Conservation (phyloP, 306 rosid species). For the Vachellia collinsii region DNA sequence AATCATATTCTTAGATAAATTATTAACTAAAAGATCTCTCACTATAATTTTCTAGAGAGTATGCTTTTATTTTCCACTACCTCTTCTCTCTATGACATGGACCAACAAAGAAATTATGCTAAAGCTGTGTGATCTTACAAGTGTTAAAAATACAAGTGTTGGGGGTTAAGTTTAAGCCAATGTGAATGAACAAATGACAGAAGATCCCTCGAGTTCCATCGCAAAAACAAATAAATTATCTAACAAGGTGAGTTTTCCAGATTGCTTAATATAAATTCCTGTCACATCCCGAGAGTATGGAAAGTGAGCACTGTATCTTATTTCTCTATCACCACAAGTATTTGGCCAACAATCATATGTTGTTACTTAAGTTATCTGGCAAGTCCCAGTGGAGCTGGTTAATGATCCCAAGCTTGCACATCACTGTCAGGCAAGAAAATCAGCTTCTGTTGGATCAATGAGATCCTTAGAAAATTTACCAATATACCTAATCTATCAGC, state of each 20-base stretch:
- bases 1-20: too few relatives aligned
- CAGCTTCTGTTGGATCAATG: not conserved
- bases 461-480: not conserved
- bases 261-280: not conserved
- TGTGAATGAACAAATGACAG: not conserved
- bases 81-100: too few relatives aligned
- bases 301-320: not conserved
- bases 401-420: not conserved
- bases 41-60: too few relatives aligned
- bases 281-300: not conserved
- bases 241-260: not conserved
- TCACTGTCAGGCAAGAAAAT: not conserved
- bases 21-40: too few relatives aligned
- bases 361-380: not conserved
- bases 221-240: not conserved
- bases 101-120: too few relatives aligned
- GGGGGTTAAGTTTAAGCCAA: not conserved
- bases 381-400: not conserved
- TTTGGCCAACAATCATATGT: not conserved
- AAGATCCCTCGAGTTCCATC: not conserved
- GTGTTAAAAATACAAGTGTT: not conserved
- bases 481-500: not conserved
- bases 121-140: too few relatives aligned
- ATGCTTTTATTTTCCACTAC: too few relatives aligned
- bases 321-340: not conserved